Base-by-base conservation (phyloP, 2,329 filamentous ascomycete genomes). In the Fusarium liriodendri region DNA sequence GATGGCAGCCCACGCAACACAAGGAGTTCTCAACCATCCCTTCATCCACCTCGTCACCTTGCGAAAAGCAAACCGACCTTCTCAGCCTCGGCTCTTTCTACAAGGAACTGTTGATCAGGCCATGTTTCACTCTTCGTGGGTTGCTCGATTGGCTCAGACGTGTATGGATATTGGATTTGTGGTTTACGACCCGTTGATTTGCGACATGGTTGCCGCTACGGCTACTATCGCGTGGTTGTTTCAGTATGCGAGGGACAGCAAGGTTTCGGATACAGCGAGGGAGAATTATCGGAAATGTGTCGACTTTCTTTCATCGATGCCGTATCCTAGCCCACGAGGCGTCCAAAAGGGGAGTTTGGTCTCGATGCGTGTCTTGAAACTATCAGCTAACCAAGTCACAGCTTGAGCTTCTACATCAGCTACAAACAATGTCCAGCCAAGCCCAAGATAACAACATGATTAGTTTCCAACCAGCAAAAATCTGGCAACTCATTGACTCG, bases 141-240 rank as follows among this genome's bases (percentile, higher is more conserved):
- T 77, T 7, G 64, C 67, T 0, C 52, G 74, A 2, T 40, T 77
- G 18, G 61, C 76, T 0, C 72, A 77, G 25, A 77, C 74, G 14
- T 76, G 75, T 14, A 54, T 76, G 25, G 75, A 76, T 25, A 50
- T 72, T 13, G 64, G 66, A 1, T 72, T 77, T 7, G 47, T 66
- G 45, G 67, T 75, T 4, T 69, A 66, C 14, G 75, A 77, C 14
- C 76, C 76, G 0, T 47, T 77, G 9, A 73, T 77, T 1, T 70
- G 75, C 5, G 72, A 73, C 7, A 33, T 76, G n/a, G 71, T 77
- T 25, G 76, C 76, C 8, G 69, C 75, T 5, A 73, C 76, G 0
- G 73, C 75, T 1, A 77, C 73, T 1, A 76, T 77, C 4, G 71
- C 75, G 0, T 77, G 75, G 76, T 32, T 77, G 2, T 77, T 77